Evolutionary conservation across 495 filamentous ascomycete species (phyloP), one percentile per base, ranked within the genome.

Genomic region (Margaritispora aquatica): DNA sequence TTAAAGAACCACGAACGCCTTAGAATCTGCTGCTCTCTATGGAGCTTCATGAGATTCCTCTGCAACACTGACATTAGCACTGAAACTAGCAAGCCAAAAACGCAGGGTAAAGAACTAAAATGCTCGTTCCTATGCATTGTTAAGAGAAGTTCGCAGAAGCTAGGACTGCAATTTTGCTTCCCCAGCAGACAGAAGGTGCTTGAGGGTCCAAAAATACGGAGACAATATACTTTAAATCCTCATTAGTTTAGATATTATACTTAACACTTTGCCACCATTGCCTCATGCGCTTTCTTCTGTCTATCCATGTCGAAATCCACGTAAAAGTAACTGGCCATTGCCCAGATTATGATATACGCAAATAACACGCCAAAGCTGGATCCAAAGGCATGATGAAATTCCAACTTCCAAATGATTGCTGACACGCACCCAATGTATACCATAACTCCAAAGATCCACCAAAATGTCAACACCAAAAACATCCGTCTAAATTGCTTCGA

Each of bases 371-470:
- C 59, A 9, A 61, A 47, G 2, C 20, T 21, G 17, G 24, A 44
- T 41, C 59, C 59, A 52, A 61, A 61, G 19, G 59, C 59, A 38
- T 61, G 54, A 23, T 61, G 59, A 52, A 61, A 61, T 29, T 51
- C 53, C 15, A 61, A 52, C 7, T 41, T 61, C 59, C 59, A 61
- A 11, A 61, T 61, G 17, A 61, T 41, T 26, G 59, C 59, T 10
- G 50, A 55, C 1, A 61, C 11, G 41, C 53, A 56, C 5, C 59
- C 53, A n/a, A 61, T 9, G 24, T 61, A 61, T 2, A 61, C 31
- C 21, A 29, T 17, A 13, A 61, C 53, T 19, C 59, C 59, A n/a
- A 44, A 41, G 24, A 61, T 57, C 59, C 59, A 61, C 59, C 59
- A 61, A 1, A 61, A n/a, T 2, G 59, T 61, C 7, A 61, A 47